Evolutionary conservation across 495 filamentous ascomycete genomes (phyloP), one percentile per base, ranked within the genome.

Genomic region (Hyphodiscus hymeniophilus): DNA sequence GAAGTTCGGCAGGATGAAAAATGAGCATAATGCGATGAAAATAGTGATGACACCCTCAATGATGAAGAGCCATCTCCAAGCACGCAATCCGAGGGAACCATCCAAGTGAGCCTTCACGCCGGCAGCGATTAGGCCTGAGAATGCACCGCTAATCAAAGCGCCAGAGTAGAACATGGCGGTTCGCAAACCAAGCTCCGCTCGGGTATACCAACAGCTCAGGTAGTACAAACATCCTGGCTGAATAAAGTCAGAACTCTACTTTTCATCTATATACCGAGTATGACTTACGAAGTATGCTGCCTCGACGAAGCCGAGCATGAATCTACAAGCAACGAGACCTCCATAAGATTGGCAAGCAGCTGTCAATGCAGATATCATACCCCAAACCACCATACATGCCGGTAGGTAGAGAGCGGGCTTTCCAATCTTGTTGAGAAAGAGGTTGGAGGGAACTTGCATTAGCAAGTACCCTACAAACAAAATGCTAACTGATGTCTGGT

Each of bases 21-120:
- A 74, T 23, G 77, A 69, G 21, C 60, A 56, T 13, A 71, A 55
- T 31, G 75, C 69, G 32, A 76, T 63, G 1, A 49, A 61, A 4
- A 75, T 60, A 10, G 72, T 80, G 45, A 69, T 65, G 13, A 63
- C 75, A 41, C 85, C 86, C 61, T 89, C 85, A 43, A 91, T 85
- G 51, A 89, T 83, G 72, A 87, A 89, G 15, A 89, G 64, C 84
- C 84, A 88, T 39, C 70, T 66, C 73, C 74, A 77, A 3, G 73
- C 71, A 7, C 58, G 38, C 2, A 70, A 44, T 10, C 73, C 73
- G 5, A 63, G 60, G 7, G 52, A 33, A 2, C 72, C 71, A 33
- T 72, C 72, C 72, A 75, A 65, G 30, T 72, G 67, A 13, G 56
- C 61, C 3, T 62, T 70, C 16, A 79, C 66, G 4, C 76, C 80